These are phyloP conservation scores for Tilletia indica DNA, from an alignment of 1,284 basidiomycete genomes.

Conservation along the genomic window DNA sequence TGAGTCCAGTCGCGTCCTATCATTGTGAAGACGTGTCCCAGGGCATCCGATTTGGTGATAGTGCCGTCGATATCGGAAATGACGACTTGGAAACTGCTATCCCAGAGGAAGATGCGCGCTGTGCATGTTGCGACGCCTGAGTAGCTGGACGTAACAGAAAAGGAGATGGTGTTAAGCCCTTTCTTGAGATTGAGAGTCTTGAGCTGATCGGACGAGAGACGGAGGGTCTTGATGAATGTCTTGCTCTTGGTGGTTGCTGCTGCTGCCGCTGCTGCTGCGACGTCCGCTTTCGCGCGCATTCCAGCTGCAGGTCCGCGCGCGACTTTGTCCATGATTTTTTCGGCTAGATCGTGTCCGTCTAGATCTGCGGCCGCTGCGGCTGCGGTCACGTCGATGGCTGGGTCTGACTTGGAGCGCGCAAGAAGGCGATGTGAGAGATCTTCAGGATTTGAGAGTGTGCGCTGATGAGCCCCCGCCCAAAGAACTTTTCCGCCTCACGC, in stretches of 20 bases:
- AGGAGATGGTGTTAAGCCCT: conserved; percentile 88
- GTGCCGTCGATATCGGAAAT: conserved; percentile 99
- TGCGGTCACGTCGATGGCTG: not conserved
- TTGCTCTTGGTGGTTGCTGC: conserved; percentile 57
- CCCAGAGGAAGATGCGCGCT: conserved; percentile 94
- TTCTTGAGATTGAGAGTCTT: conserved; percentile 72
- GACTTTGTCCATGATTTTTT: conserved; percentile 15
- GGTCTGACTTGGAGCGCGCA: conserved; percentile 13
- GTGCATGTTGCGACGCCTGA: conserved; percentile 77
- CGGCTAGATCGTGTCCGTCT: not conserved
- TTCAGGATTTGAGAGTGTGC: not conserved
- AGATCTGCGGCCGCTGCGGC: not conserved
- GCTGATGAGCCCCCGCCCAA: conserved; percentile 3
- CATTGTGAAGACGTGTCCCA: conserved; percentile 97
- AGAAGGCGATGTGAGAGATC: conserved; percentile 1
- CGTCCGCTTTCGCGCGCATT: not conserved
- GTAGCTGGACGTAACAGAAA: conserved; percentile 79
- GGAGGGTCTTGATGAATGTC: conserved; percentile 85
- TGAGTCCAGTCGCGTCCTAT: conserved; percentile 99
- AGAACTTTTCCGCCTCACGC: conserved; percentile 4
- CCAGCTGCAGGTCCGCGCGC: not conserved
- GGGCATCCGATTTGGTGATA: conserved; percentile 89
- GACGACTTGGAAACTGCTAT: conserved; percentile 81
- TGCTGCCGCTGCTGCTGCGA: conserved; percentile 13
- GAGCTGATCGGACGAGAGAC: conserved; percentile 78